Evolutionary conservation across 2,329 filamentous ascomycete species (phyloP).

Genomic region (Colletotrichum kahawae): DNA sequence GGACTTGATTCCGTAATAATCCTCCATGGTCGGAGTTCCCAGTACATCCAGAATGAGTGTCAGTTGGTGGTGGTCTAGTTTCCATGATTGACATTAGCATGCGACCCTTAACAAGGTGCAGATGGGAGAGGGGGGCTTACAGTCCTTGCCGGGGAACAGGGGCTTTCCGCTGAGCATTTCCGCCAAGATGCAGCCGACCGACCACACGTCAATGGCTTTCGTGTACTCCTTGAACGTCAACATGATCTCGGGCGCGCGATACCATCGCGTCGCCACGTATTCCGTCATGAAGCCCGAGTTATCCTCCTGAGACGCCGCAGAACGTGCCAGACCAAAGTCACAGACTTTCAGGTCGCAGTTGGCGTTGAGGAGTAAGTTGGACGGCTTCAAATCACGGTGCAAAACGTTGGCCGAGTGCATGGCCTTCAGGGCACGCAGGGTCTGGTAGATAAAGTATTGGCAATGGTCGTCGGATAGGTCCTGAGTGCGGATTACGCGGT

Average conservation of each 20-base stretch:
- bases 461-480: slow-evolving; percentile 99
- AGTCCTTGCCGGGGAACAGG: slow-evolving; percentile 97
- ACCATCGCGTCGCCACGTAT: slow-evolving; percentile 99
- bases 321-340: slow-evolving; percentile 95
- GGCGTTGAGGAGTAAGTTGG: slow-evolving; percentile 94
- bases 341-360: slow-evolving; percentile 99
- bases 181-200: slow-evolving; percentile 94
- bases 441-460: slow-evolving; percentile 99
- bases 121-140: slow-evolving; percentile 54
- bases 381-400: slow-evolving; percentile 96
- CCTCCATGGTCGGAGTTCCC: slow-evolving; percentile 98
- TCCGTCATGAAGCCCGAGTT: slow-evolving; percentile 99
- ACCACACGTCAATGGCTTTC: slow-evolving; percentile 99
- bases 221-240: slow-evolving; percentile 99
- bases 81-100: slow-evolving; percentile 5
- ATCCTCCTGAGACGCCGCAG: slow-evolving; percentile 95
- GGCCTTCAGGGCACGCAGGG: slow-evolving; percentile 93
- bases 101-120: neutral
- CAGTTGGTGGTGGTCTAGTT: slow-evolving; percentile 90
- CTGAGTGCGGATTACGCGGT: slow-evolving; percentile 97
- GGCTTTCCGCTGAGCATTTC: slow-evolving; percentile 99
- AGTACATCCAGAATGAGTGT: slow-evolving; percentile 97
- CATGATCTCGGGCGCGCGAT: slow-evolving; percentile 99
- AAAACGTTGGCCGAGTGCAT: slow-evolving; percentile 99
- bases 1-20: slow-evolving; percentile 99